Conservation (phyloP, 352 stramenopile species). For the Aphanomyces astaci region DNA sequence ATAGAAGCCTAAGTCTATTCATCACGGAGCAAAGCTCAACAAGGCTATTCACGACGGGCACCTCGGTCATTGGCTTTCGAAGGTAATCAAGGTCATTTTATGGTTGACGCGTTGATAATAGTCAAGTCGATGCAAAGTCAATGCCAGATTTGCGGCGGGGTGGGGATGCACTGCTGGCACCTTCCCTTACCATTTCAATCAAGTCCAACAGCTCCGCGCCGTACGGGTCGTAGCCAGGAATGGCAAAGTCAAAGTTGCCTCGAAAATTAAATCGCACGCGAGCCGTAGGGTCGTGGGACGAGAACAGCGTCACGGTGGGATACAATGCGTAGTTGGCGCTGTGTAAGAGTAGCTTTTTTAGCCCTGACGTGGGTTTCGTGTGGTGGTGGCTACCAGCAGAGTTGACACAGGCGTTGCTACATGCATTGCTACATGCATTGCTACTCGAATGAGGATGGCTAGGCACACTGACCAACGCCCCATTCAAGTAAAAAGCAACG, state of each 20-base stretch:
- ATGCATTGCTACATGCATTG: too few species aligned
- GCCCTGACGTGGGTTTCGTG: not conserved
- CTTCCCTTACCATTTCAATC: conserved; percentile 8
- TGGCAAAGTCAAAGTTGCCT: conserved; percentile 55
- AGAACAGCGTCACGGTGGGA: conserved; percentile 71
- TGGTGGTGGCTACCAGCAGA: not conserved
- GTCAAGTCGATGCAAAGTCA: too few species aligned
- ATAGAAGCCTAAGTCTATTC: too few species aligned
- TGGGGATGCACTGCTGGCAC: too few species aligned
- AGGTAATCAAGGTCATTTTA: too few species aligned
- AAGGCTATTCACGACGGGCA: too few species aligned
- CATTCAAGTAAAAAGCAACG: conserved; percentile 71
- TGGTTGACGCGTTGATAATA: too few species aligned
- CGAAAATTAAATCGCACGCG: conserved; percentile 73
- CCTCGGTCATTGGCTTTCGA: too few species aligned
- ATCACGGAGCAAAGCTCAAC: too few species aligned
- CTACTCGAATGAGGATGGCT: not conserved
- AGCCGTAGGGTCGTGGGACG: conserved; percentile 57
- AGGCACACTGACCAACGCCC: conserved; percentile 32
- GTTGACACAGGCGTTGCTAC: too few species aligned
- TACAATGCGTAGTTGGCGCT: conserved; percentile 56
- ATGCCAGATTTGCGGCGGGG: too few species aligned
- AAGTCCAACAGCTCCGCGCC: conserved; percentile 31
- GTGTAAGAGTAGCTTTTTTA: conserved; percentile 25
- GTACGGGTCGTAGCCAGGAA: conserved; percentile 63